These are phyloP conservation scores for Populus alba DNA, from an alignment of 345 rosid genomes.

Conservation along the genomic window DNA sequence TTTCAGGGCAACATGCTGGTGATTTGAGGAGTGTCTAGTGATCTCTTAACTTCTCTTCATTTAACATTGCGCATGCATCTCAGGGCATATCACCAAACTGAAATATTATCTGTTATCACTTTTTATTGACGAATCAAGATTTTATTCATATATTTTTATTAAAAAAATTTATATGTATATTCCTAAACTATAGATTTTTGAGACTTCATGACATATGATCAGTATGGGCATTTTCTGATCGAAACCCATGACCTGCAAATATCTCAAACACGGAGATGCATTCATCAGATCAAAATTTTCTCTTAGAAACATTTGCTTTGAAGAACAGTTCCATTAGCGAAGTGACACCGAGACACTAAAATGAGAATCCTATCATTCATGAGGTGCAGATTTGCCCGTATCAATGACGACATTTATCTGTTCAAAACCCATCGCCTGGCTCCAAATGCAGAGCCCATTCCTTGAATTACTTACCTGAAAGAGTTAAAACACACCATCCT, in stretches of 20 bases:
- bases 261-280: background rate
- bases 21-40: background rate
- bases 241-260: conserved; percentile 3
- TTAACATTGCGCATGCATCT: background rate
- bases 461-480: conserved; percentile 6
- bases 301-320: background rate
- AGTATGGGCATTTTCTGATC: background rate
- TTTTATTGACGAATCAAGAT: no score
- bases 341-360: background rate
- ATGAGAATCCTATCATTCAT: background rate
- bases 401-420: background rate
- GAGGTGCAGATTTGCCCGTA: background rate
- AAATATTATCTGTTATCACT: no score
- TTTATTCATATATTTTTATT: no score
- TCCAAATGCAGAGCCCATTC: conserved; percentile 25
- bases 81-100: background rate
- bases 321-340: background rate
- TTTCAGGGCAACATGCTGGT: no score
- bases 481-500: background rate
- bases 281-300: background rate
- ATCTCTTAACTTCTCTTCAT: background rate
- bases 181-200: rapidly evolving
- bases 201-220: no score
- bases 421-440: conserved; percentile 20
- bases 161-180: no score